phyloP scores from a whole-genome alignment of 768 basidiomycete genomes.

The Rhizopogon vesiculosus region DNA sequence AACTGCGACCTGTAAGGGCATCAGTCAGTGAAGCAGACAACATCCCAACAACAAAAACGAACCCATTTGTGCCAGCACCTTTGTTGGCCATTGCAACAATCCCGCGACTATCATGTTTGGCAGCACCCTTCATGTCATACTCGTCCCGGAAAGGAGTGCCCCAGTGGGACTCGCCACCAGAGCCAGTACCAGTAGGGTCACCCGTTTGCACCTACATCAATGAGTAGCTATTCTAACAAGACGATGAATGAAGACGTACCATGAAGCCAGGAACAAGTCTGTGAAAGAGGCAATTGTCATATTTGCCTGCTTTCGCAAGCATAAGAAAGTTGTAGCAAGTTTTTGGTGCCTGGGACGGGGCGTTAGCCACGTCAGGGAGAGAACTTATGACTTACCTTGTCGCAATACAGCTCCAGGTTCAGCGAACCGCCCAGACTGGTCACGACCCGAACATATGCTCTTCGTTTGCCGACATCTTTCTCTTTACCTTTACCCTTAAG shows the following conservation, averaged over 20 bases:
- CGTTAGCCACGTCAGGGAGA: not conserved
- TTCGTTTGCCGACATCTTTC: slow-evolving; percentile 85
- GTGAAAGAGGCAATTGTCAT: slow-evolving; percentile 87
- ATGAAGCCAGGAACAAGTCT: slow-evolving; percentile 93
- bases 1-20: slow-evolving; percentile 70
- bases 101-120: slow-evolving; percentile 82
- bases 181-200: slow-evolving; percentile 93
- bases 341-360: slow-evolving; percentile 75
- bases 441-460: slow-evolving; percentile 94
- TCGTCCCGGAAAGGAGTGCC: slow-evolving; percentile 96
- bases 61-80: slow-evolving; percentile 88
- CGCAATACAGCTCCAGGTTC: slow-evolving; percentile 83
- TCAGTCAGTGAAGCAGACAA: not conserved
- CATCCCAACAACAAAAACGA: slow-evolving; percentile 11
- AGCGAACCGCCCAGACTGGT: slow-evolving; percentile 88
- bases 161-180: slow-evolving; percentile 92
- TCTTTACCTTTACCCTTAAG: slow-evolving; percentile 87
- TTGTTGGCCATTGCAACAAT: slow-evolving; percentile 94
- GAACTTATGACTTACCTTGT: slow-evolving; percentile 53
- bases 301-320: slow-evolving; percentile 88
- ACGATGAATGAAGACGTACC: slow-evolving; percentile 38
- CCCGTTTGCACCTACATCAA: slow-evolving; percentile 84
- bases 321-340: slow-evolving; percentile 98
- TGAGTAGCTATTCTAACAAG: slow-evolving; percentile 4
- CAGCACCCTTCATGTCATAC: slow-evolving; percentile 81